Conservation (phyloP, 768 basidiomycete genomes). For the Baorangia bicolor region DNA sequence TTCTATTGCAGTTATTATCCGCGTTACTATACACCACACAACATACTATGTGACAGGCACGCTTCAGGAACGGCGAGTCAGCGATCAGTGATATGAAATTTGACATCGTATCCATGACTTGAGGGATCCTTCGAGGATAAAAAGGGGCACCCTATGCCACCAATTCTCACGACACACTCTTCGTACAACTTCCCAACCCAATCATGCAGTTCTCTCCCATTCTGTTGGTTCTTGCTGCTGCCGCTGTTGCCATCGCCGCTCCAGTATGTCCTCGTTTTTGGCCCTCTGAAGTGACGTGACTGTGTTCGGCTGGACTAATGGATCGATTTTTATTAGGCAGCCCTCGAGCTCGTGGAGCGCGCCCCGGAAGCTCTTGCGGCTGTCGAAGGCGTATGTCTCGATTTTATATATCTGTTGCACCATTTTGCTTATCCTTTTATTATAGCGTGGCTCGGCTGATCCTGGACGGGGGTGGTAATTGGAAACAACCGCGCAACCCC, state of each 20-base stretch:
- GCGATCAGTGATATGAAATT: too few relatives aligned
- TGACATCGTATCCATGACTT: too few relatives aligned
- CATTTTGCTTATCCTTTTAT: background rate
- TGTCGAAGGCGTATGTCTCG: background rate
- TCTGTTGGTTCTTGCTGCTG: background rate
- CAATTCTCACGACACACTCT: too few relatives aligned
- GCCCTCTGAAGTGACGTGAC: background rate
- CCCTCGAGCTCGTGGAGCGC: background rate
- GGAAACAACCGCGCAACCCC: too few relatives aligned
- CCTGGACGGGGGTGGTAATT: too few relatives aligned
- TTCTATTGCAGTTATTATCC: too few relatives aligned
- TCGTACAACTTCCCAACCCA: background rate
- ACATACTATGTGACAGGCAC: too few relatives aligned
- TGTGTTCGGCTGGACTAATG: background rate
- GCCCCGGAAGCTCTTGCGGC: background rate
- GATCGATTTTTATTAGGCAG: background rate
- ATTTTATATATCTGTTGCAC: background rate
- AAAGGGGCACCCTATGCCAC: background rate
- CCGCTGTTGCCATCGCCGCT: background rate
- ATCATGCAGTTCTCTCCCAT: slow-evolving; percentile 3
- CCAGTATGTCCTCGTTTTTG: background rate
- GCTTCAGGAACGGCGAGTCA: too few relatives aligned
- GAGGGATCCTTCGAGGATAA: too few relatives aligned
- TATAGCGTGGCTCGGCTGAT: background rate
- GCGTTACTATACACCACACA: too few relatives aligned